Percentiles rank a stretch among this genome's conserved stretches.
Evolutionary conservation across 2,329 filamentous ascomycete species (phyloP).

Genomic region (Ophiosphaerella herpotricha): DNA sequence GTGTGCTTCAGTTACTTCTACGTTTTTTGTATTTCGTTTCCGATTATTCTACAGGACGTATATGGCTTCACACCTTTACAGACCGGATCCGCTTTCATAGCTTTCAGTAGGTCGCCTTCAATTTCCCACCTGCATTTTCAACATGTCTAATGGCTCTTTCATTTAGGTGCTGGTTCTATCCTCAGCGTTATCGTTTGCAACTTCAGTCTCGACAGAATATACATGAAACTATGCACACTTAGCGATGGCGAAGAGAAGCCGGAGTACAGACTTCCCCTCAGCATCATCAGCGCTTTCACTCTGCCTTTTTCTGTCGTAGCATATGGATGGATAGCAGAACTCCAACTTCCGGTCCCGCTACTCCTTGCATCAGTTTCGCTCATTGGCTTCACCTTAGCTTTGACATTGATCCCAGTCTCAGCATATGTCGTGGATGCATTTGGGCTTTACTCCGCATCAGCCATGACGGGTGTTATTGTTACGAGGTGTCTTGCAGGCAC

Average conservation of each 20-base stretch:
- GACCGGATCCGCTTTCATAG: slow-evolving; percentile 60
- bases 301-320: slow-evolving; percentile 53
- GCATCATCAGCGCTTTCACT: slow-evolving; percentile 53
- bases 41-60: slow-evolving; percentile 46
- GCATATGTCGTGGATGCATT: slow-evolving; percentile 64
- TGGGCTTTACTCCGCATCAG: slow-evolving; percentile 61
- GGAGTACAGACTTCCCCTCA: slow-evolving; percentile 61
- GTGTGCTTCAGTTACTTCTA: slow-evolving; percentile 54
- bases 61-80: slow-evolving; percentile 55
- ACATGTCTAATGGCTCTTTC: slow-evolving; percentile 4
- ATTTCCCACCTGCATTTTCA: not conserved
- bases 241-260: slow-evolving; percentile 52
- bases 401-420: slow-evolving; percentile 57
- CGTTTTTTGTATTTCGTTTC: slow-evolving; percentile 53
- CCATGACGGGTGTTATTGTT: slow-evolving; percentile 62
- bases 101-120: slow-evolving; percentile 53
- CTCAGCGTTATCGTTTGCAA: slow-evolving; percentile 58
- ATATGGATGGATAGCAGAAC: slow-evolving; percentile 60
- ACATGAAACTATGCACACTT: slow-evolving; percentile 53
- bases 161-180: slow-evolving; percentile 53
- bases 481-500: slow-evolving; percentile 61
- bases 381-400: slow-evolving; percentile 53
- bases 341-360: slow-evolving; percentile 48
- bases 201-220: slow-evolving; percentile 57
- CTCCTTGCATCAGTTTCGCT: slow-evolving; percentile 53